Evolutionary conservation across 129 eudicot species (phyloP).

Genomic region (Escallonia herrerae): DNA sequence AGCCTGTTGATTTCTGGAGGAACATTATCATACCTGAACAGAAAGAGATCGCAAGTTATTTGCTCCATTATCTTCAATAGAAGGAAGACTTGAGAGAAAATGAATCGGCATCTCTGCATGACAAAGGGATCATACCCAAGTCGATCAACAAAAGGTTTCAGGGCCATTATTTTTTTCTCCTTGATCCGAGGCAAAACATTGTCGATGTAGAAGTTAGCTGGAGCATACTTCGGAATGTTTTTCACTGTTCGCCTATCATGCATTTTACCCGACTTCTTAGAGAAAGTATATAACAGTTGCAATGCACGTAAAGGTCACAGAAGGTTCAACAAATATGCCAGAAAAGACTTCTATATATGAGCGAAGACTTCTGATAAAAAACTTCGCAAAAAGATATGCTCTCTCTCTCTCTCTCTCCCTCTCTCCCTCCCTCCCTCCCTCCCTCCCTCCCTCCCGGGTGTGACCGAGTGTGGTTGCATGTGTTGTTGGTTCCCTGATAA

Average conservation of each 20-base stretch:
- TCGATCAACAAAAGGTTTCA: constrained; percentile 97
- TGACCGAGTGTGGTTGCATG: too few species aligned
- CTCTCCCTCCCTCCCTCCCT: too few species aligned
- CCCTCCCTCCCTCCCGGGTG: too few species aligned
- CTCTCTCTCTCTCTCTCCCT: too few species aligned
- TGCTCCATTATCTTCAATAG: too few species aligned
- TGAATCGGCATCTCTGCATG: not conserved
- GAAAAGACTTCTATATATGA: not conserved
- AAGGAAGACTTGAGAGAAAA: too few species aligned
- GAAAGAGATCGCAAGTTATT: constrained; percentile 1
- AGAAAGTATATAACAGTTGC: constrained; percentile 6
- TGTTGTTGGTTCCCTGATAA: too few species aligned
- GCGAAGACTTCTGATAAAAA: not conserved
- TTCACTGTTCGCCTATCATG: constrained; percentile 82
- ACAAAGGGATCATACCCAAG: constrained; percentile 65
- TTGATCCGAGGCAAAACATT: constrained; percentile 90
- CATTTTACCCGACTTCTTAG: constrained; percentile 12
- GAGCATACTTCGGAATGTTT: constrained; percentile 94
- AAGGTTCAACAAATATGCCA: constrained; percentile 7
- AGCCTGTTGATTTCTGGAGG: constrained; percentile 90
- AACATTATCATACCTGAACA: constrained; percentile 83
- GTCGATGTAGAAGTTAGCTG: constrained; percentile 91
- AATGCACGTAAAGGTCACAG: not conserved
- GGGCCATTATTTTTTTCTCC: constrained; percentile 96
- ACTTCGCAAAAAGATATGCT: too few species aligned